Percentiles rank a stretch among this genome's conserved stretches.
phyloP scores from a whole-genome alignment of 306 rosid genomes.

The Casuarina equisetifolia region DNA sequence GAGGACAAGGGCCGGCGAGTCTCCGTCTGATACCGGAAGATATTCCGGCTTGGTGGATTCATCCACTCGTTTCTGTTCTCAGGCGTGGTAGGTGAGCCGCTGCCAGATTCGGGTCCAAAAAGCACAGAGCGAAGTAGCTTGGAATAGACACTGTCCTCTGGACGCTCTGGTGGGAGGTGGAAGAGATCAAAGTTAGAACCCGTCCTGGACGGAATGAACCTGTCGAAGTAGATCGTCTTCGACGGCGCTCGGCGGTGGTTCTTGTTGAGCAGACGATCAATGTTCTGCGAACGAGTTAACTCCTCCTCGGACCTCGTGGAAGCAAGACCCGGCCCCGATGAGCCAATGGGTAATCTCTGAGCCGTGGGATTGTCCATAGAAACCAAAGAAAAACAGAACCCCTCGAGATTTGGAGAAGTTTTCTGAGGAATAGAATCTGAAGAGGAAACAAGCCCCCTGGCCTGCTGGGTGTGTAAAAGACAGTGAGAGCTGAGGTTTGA shows the following conservation, averaged over 20 bases:
- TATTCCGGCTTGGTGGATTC: slow-evolving; percentile 68
- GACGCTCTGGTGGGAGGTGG: slow-evolving; percentile 49
- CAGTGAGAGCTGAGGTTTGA: neutral
- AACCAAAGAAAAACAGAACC: slow-evolving; percentile 43
- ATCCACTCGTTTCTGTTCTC: slow-evolving; percentile 50
- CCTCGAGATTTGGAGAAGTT: too few relatives aligned
- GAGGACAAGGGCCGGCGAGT: slow-evolving; percentile 83
- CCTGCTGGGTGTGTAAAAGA: neutral
- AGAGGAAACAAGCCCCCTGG: too few relatives aligned
- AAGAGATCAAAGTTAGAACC: slow-evolving; percentile 75
- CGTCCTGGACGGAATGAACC: slow-evolving; percentile 90
- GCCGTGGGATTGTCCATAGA: slow-evolving; percentile 55
- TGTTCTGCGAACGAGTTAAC: slow-evolving; percentile 56
- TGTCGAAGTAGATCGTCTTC: slow-evolving; percentile 82
- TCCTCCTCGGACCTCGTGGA: slow-evolving; percentile 44
- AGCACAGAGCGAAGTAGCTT: slow-evolving; percentile 73
- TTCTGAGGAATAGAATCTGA: too few relatives aligned
- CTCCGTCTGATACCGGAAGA: slow-evolving; percentile 90
- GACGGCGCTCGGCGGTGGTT: slow-evolving; percentile 75
- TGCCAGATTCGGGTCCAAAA: slow-evolving; percentile 77
- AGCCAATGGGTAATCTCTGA: slow-evolving; percentile 23
- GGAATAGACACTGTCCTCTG: slow-evolving; percentile 72
- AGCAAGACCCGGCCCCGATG: slow-evolving; percentile 42
- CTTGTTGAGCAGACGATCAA: slow-evolving; percentile 73
- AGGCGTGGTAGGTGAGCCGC: slow-evolving; percentile 58